phyloP scores from a whole-genome alignment of 768 basidiomycete species.

The Leccinum barrowsii region DNA sequence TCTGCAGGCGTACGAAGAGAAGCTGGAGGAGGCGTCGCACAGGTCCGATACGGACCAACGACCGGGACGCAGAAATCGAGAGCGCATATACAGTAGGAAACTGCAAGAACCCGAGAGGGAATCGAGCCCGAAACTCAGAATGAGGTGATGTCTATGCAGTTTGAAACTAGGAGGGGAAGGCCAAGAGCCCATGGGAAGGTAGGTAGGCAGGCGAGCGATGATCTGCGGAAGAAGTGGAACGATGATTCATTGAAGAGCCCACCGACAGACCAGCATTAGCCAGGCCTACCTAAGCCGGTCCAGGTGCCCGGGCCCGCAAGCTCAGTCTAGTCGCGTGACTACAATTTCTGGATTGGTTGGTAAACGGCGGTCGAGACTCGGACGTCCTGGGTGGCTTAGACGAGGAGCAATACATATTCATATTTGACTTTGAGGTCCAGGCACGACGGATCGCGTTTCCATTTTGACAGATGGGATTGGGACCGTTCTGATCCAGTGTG shows the following conservation, averaged over 20 bases:
- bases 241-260: background rate
- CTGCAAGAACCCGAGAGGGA: slow-evolving; percentile 27
- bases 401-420: background rate
- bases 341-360: background rate
- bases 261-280: background rate
- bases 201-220: too few species aligned
- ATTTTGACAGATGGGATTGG: too few species aligned
- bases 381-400: background rate
- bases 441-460: background rate
- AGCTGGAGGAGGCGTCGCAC: slow-evolving; percentile 23
- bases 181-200: too few species aligned
- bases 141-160: slow-evolving; percentile 1
- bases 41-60: slow-evolving; percentile 7
- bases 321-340: background rate
- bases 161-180: background rate
- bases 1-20: slow-evolving; percentile 44
- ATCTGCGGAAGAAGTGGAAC: background rate
- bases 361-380: background rate
- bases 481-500: background rate
- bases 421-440: background rate
- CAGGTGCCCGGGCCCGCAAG: background rate
- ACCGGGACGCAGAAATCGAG: slow-evolving; percentile 31
- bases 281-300: background rate
- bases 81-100: slow-evolving; percentile 2
- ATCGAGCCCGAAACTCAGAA: slow-evolving; percentile 19